Base-by-base conservation (phyloP, 1,284 basidiomycete species). In the Coniophora puteana region DNA sequence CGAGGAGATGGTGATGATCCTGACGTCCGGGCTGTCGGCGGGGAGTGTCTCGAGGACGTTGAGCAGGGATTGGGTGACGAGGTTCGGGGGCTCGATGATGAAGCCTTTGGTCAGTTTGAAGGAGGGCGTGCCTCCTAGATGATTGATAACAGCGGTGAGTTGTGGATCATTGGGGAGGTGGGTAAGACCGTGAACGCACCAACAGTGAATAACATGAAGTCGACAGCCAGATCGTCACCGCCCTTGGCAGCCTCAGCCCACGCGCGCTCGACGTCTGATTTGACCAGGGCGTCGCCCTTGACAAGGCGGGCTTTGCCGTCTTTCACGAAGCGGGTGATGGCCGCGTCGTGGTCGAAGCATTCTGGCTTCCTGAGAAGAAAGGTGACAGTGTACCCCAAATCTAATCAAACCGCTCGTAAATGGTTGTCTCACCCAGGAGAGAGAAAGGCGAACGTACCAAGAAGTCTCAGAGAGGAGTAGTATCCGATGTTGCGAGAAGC, bases 401-500 rank as follows among this genome's bases (percentile, higher is more conserved):
- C 74, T 77, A n/a, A n/a, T n/a, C n/a, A n/a, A n/a, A n/a, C n/a
- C n/a, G n/a, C n/a, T n/a, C n/a, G n/a, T n/a, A n/a, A n/a, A n/a
- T n/a, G n/a, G n/a, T n/a, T n/a, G n/a, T n/a, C n/a, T n/a, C n/a
- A n/a, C n/a, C n/a, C n/a, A n/a, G n/a, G n/a, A n/a, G n/a, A n/a
- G n/a, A 5, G 13, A 11, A 3, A 22, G n/a, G 38, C 50, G n/a
- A 14, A 21, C 28, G 21, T 48, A 80, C 77, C 61, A 20, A 81
- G 65, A 1, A 83, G 62, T 13, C 76, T 58, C 22, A 74, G 35
- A 2, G 73, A 62, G 29, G 80, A 56, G 44, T 65, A 64, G 60
- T 81, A 83, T 3, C 80, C 81, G 45, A 81, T 79, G 58, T 82
- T 80, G 38, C 71, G 69, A 10, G 82, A 84, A 6, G 68, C 80